Conservation (phyloP, 495 filamentous ascomycete genomes). For the Symbiotaphrina buchneri region DNA sequence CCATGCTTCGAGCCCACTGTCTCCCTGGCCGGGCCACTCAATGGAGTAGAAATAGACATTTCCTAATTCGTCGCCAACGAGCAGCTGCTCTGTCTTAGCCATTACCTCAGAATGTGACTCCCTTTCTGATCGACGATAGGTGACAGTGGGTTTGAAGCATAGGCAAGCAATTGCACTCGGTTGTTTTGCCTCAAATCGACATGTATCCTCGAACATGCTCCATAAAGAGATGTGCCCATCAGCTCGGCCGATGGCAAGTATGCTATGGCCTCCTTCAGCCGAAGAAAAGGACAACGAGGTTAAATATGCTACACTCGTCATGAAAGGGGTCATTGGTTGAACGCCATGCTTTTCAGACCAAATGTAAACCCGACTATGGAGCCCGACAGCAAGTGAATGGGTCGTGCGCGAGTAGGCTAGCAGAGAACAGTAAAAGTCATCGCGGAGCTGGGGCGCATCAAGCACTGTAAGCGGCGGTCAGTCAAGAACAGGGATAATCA, state of each 20-base stretch:
- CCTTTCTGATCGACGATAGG: constrained; percentile 8
- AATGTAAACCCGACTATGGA: constrained; percentile 61
- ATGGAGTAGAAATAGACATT: constrained; percentile 73
- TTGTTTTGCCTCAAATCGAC: constrained; percentile 55
- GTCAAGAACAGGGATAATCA: not conserved
- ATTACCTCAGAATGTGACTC: constrained; percentile 6
- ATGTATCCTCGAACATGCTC: constrained; percentile 30
- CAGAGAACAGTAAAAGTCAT: constrained; percentile 90
- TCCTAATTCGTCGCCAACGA: constrained; percentile 76
- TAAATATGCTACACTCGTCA: constrained; percentile 26
- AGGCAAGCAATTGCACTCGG: constrained; percentile 53
- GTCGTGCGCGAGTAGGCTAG: constrained; percentile 60
- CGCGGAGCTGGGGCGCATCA: constrained; percentile 67
- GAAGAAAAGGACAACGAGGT: constrained; percentile 84
- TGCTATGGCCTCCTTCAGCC: constrained; percentile 44
- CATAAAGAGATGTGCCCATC: constrained; percentile 40
- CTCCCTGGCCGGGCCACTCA: constrained; percentile 45
- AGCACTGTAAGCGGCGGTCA: constrained; percentile 29
- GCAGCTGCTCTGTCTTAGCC: constrained; percentile 51
- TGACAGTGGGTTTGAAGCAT: constrained; percentile 34
- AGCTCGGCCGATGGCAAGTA: constrained; percentile 68
- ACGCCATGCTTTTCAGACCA: constrained; percentile 60
- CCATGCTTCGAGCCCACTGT: constrained; percentile 28
- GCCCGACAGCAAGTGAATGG: constrained; percentile 63
- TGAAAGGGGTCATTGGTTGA: constrained; percentile 12